These are phyloP conservation scores for Dalbergia cultrata DNA, from an alignment of 306 rosid genomes.

Conservation along the genomic window DNA sequence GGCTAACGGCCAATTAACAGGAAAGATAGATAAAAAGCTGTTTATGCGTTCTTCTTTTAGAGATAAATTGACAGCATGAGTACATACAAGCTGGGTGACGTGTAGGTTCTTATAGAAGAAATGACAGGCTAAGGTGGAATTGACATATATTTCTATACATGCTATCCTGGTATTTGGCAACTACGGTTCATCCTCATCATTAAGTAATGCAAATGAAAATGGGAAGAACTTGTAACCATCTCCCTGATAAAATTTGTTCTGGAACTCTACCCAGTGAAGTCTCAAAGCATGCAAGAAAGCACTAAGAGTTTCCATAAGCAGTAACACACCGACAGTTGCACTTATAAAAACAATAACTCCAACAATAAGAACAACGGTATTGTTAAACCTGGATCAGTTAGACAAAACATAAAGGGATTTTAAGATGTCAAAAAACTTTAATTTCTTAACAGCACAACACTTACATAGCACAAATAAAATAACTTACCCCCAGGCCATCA, in stretches of 20 bases:
- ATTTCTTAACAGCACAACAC: not conserved
- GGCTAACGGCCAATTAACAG: constrained; percentile 13
- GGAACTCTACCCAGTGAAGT: constrained; percentile 99
- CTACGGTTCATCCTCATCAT: constrained; percentile 66
- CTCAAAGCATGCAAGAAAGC: constrained; percentile 98
- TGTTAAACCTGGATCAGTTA: constrained; percentile 72
- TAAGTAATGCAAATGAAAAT: constrained; percentile 65
- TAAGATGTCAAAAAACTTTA: constrained; percentile 11
- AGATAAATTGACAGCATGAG: not conserved
- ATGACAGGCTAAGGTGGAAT: constrained; percentile 12
- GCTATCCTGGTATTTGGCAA: constrained; percentile 4
- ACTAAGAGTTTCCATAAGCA: constrained; percentile 91
- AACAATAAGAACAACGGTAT: constrained; percentile 64
- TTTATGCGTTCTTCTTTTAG: constrained; percentile 6
- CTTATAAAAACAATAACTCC: constrained; percentile 77
- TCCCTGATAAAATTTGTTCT: constrained; percentile 94
- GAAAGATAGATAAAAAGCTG: constrained; percentile 2
- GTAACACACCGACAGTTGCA: constrained; percentile 90
- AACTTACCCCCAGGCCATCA: constrained; percentile 64
- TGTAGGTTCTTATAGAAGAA: constrained; percentile 21
- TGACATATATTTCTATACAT: constrained; percentile 23
- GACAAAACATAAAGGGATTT: constrained; percentile 6
- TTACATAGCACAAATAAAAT: constrained; percentile 23
- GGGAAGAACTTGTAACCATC: constrained; percentile 91
- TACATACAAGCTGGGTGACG: constrained; percentile 1